These are phyloP conservation scores for Melampsora occidentalis DNA, from an alignment of 1,284 basidiomycete species.

Conservation along the genomic window DNA sequence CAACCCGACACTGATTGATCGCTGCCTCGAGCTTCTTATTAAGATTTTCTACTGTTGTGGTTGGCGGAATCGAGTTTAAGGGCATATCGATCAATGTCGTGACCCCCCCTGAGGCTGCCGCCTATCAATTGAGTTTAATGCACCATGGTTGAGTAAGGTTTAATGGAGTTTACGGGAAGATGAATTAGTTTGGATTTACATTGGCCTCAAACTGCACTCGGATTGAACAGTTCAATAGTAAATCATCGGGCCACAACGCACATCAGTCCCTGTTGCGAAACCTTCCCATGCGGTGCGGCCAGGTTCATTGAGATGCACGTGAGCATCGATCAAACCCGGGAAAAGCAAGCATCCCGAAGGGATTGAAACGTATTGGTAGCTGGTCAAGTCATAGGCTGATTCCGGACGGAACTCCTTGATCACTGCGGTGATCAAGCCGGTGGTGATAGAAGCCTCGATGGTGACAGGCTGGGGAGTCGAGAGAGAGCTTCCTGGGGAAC, in stretches of 20 bases:
- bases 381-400: conserved; percentile 38
- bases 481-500: background rate
- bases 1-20: conserved; percentile 69
- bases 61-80: conserved; percentile 88
- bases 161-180: background rate
- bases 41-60: conserved; percentile 74
- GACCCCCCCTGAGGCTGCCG: conserved; percentile 82
- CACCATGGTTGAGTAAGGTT: background rate
- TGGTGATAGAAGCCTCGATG: conserved; percentile 63
- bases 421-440: conserved; percentile 69
- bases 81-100: conserved; percentile 94
- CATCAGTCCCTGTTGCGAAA: conserved; percentile 75
- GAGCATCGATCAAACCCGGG: conserved; percentile 55
- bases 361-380: background rate
- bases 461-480: conserved; percentile 64
- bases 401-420: conserved; percentile 44
- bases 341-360: conserved; percentile 9
- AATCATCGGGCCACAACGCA: conserved; percentile 22
- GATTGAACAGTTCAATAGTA: background rate
- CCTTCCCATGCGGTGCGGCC: conserved; percentile 91
- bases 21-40: conserved; percentile 69
- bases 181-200: background rate
- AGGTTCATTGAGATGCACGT: conserved; percentile 90
- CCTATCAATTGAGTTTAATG: conserved; percentile 54
- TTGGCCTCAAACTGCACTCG: background rate